phyloP scores from a whole-genome alignment of 441 rosid species.

The Manihot esculenta region DNA sequence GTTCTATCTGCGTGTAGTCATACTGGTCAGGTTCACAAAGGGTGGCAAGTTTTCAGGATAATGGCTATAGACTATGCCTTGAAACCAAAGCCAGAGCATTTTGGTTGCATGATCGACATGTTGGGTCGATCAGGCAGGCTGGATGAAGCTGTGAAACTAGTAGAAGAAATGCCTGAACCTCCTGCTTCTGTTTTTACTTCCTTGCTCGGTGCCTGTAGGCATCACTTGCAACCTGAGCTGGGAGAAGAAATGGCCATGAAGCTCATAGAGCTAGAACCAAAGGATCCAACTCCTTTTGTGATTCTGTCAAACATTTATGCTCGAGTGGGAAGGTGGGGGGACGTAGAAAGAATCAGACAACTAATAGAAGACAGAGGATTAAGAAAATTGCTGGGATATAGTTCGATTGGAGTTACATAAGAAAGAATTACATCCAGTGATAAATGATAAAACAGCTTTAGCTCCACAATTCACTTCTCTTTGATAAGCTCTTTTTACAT shows the following conservation, averaged over 20 bases:
- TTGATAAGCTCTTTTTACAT: background rate
- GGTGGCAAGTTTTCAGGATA: slow-evolving; percentile 43
- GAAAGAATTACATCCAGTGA: background rate
- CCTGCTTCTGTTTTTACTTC: slow-evolving; percentile 53
- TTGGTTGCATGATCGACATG: slow-evolving; percentile 61
- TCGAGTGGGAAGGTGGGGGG: slow-evolving; percentile 50
- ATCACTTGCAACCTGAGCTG: slow-evolving; percentile 41
- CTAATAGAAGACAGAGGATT: slow-evolving; percentile 40
- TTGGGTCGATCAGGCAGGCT: slow-evolving; percentile 54
- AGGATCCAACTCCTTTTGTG: slow-evolving; percentile 52
- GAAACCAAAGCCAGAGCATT: slow-evolving; percentile 47
- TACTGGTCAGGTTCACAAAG: slow-evolving; percentile 57
- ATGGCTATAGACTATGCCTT: slow-evolving; percentile 47
- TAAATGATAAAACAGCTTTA: slow-evolving; percentile 14
- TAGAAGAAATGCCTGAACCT: slow-evolving; percentile 45
- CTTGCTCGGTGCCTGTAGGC: slow-evolving; percentile 56
- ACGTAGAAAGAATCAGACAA: slow-evolving; percentile 53
- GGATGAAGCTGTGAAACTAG: slow-evolving; percentile 49
- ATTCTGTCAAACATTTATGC: slow-evolving; percentile 57
- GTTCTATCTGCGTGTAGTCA: slow-evolving; percentile 59
- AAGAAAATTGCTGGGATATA: slow-evolving; percentile 41
- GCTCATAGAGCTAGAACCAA: slow-evolving; percentile 50
- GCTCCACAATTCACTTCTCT: background rate
- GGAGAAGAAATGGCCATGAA: slow-evolving; percentile 55
- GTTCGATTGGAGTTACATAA: slow-evolving; percentile 39